A percentile compares a stretch with the other conserved stretches of the same genome.
Evolutionary conservation across 2,329 filamentous ascomycete genomes (phyloP).

Genomic region (Sporothrix luriei): DNA sequence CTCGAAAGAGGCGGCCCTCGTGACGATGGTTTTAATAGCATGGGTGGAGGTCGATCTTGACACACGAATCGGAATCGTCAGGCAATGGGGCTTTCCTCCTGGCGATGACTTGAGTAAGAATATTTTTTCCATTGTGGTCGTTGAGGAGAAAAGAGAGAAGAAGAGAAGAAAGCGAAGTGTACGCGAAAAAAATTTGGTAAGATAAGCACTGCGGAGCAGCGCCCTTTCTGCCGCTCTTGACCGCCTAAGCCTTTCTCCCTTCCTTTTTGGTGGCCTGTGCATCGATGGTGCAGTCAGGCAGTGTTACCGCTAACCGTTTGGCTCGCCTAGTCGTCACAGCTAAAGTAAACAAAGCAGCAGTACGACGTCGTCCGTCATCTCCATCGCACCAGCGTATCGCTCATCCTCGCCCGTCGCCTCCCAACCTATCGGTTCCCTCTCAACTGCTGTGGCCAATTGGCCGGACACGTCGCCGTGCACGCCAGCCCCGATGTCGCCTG

Average conservation of each 20-base stretch:
- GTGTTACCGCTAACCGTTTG: background rate
- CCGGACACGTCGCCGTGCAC: constrained; percentile 46
- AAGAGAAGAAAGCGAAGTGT: constrained; percentile 1
- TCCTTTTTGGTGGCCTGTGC: too few relatives aligned
- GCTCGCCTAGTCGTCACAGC: background rate
- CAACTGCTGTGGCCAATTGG: constrained; percentile 46
- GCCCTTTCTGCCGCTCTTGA: background rate
- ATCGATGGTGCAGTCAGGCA: too few relatives aligned
- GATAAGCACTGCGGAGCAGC: background rate
- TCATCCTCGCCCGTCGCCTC: constrained; percentile 19
- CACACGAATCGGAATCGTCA: constrained; percentile 58
- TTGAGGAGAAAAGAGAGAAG: constrained; percentile 36
- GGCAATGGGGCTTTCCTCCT: constrained; percentile 47
- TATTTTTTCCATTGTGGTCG: constrained; percentile 41
- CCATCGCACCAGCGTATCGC: background rate
- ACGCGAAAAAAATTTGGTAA: constrained; percentile 20
- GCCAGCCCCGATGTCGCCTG: constrained; percentile 43
- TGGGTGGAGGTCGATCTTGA: constrained; percentile 57
- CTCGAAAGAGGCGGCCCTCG: constrained; percentile 59
- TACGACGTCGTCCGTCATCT: background rate
- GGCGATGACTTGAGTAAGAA: constrained; percentile 43
- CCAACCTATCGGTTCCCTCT: constrained; percentile 39
- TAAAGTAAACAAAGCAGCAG: constrained; percentile 8
- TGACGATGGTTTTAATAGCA: constrained; percentile 70
- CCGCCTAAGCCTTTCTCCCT: background rate